These are phyloP conservation scores for Biscogniauxia marginata DNA, from an alignment of 2,329 filamentous ascomycete species.

Conservation along the genomic window DNA sequence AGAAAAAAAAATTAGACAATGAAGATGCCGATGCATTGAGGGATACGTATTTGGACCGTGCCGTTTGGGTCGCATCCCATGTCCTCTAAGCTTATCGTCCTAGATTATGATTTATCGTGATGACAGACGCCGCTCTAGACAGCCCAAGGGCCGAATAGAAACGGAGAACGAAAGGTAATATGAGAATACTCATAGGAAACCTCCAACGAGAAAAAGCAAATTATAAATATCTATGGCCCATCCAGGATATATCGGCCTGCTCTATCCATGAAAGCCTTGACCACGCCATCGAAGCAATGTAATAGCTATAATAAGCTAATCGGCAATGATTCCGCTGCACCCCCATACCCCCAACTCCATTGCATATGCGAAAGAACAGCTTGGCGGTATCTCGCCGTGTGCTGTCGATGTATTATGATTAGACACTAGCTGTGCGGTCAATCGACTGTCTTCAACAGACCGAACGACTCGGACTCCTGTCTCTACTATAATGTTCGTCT, in stretches of 20 bases:
- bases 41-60: not conserved
- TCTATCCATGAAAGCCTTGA: not conserved
- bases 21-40: conserved; percentile 2
- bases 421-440: not conserved
- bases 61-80: not conserved
- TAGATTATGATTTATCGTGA: not conserved
- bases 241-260: not conserved
- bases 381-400: not conserved
- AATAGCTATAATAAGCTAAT: not conserved
- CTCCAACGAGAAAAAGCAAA: not conserved
- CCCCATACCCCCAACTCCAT: not conserved
- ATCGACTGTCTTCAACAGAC: conserved; percentile 2
- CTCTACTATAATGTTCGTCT: conserved; percentile 2
- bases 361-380: not conserved
- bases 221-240: not conserved
- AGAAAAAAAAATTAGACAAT: not conserved
- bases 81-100: not conserved
- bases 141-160: not conserved
- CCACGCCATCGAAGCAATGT: not conserved
- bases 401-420: not conserved
- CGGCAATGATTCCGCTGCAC: not conserved
- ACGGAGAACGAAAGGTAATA: not conserved
- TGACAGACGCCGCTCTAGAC: not conserved
- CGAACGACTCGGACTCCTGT: not conserved
- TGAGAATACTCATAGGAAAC: not conserved